A percentile compares a stretch with the other conserved stretches of the same genome.
phyloP scores from a whole-genome alignment of 345 rosid species.

The Odontarrhena argentea region DNA sequence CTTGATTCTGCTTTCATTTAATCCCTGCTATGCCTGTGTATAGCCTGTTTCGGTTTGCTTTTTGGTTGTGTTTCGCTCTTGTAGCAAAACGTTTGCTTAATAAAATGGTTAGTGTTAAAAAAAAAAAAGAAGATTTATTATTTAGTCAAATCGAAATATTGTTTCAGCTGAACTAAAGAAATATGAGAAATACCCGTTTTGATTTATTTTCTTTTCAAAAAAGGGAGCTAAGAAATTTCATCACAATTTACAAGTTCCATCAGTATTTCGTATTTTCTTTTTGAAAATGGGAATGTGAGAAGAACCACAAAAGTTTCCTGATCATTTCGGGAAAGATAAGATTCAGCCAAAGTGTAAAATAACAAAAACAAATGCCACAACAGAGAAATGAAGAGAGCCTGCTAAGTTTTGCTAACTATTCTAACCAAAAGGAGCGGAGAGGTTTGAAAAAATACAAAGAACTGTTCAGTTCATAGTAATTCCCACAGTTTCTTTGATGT shows the following conservation, averaged over 20 bases:
- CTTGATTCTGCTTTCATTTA: too few relatives aligned
- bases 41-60: too few relatives aligned
- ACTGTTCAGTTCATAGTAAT: constrained; percentile 14
- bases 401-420: constrained; percentile 20
- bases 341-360: constrained; percentile 2
- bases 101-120: too few relatives aligned
- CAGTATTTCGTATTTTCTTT: constrained; percentile 6
- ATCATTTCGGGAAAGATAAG: constrained; percentile 1
- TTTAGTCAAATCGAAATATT: too few relatives aligned
- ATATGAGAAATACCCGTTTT: too few relatives aligned
- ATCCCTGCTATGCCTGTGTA: too few relatives aligned
- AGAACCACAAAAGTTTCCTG: constrained; percentile 12
- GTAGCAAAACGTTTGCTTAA: too few relatives aligned
- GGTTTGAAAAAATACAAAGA: background rate
- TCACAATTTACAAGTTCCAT: background rate
- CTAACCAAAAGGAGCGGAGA: constrained; percentile 15
- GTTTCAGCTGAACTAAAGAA: too few relatives aligned
- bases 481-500: constrained; percentile 30
- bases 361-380: constrained; percentile 24
- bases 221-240: too few relatives aligned
- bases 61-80: too few relatives aligned
- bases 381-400: constrained; percentile 18
- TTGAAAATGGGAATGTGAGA: background rate
- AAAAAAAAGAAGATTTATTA: too few relatives aligned
- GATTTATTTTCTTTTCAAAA: too few relatives aligned